phyloP scores from a whole-genome alignment of 1,284 basidiomycete species.

The Heterobasidion occidentale region DNA sequence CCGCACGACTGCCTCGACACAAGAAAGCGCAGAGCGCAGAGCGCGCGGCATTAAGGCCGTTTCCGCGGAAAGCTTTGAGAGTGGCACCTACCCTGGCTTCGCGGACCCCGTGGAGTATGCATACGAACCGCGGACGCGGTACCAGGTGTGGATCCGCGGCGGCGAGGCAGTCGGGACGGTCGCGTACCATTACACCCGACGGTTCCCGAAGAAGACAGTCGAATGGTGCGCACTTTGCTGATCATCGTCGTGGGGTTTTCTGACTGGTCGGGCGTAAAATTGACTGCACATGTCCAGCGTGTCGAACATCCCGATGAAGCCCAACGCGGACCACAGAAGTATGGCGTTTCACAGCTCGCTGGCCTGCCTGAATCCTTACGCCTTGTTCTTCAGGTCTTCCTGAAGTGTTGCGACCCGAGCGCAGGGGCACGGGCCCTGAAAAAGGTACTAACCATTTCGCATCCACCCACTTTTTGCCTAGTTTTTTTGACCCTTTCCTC shows the following conservation, averaged over 20 bases:
- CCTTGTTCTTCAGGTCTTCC: slow-evolving; percentile 2
- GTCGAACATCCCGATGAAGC: slow-evolving; percentile 37
- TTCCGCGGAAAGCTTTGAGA: slow-evolving; percentile 19
- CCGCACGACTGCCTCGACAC: not conserved
- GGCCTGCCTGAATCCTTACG: too few species aligned
- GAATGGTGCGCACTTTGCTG: slow-evolving; percentile 37
- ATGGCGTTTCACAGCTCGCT: slow-evolving; percentile 4
- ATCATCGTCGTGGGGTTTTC: not conserved
- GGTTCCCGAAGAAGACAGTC: slow-evolving; percentile 29
- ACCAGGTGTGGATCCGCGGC: slow-evolving; percentile 46
- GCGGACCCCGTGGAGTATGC: slow-evolving; percentile 33
- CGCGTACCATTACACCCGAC: slow-evolving; percentile 41
- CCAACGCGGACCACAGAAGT: slow-evolving; percentile 41
- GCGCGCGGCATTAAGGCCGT: slow-evolving; percentile 31
- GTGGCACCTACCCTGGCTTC: slow-evolving; percentile 35
- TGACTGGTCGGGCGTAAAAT: slow-evolving; percentile 27
- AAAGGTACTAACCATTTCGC: too few species aligned
- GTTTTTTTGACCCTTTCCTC: too few species aligned
- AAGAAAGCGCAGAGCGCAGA: slow-evolving; percentile 21
- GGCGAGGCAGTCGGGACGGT: slow-evolving; percentile 19
- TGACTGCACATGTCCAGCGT: not conserved
- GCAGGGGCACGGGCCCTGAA: too few species aligned
- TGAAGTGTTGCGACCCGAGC: not conserved
- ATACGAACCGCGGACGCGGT: slow-evolving; percentile 41
- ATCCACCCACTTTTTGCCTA: too few species aligned